These are phyloP conservation scores for Pleurotus pulmonarius DNA, from an alignment of 768 basidiomycete species.

Conservation along the genomic window DNA sequence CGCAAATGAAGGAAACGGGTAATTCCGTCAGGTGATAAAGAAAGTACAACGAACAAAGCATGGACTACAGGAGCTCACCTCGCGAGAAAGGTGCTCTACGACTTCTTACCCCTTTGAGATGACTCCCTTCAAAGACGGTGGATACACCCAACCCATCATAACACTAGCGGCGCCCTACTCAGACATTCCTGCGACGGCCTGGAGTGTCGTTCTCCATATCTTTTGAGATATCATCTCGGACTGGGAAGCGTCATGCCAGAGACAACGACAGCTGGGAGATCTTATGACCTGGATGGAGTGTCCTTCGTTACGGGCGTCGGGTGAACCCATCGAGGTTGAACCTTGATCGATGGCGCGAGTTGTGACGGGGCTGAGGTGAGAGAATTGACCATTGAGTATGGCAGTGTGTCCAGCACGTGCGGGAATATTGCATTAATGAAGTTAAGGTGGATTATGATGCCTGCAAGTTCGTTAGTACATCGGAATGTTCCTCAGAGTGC, in stretches of 20 bases:
- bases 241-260: too few species aligned
- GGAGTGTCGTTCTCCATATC: too few species aligned
- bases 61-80: constrained; percentile 5
- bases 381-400: constrained; percentile 41
- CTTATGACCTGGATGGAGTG: too few species aligned
- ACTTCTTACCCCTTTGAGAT: constrained; percentile 66
- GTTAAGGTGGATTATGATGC: constrained; percentile 81
- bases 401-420: constrained; percentile 58
- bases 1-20: constrained; percentile 12
- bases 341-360: constrained; percentile 23
- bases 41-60: not conserved
- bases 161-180: constrained; percentile 43
- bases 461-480: constrained; percentile 80
- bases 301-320: constrained; percentile 20
- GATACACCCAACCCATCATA: constrained; percentile 25
- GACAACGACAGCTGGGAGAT: too few species aligned
- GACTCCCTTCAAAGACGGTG: constrained; percentile 33
- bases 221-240: too few species aligned
- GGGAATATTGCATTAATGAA: constrained; percentile 75
- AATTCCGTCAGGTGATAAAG: constrained; percentile 19
- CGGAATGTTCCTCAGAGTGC: constrained; percentile 85
- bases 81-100: constrained; percentile 28
- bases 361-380: constrained; percentile 53
- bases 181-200: constrained; percentile 47
- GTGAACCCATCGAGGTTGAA: constrained; percentile 26